A percentile compares a stretch with the other conserved stretches of the same genome.
Conservation (phyloP, 164 flowering plant species). For the Platanus orientalis region DNA sequence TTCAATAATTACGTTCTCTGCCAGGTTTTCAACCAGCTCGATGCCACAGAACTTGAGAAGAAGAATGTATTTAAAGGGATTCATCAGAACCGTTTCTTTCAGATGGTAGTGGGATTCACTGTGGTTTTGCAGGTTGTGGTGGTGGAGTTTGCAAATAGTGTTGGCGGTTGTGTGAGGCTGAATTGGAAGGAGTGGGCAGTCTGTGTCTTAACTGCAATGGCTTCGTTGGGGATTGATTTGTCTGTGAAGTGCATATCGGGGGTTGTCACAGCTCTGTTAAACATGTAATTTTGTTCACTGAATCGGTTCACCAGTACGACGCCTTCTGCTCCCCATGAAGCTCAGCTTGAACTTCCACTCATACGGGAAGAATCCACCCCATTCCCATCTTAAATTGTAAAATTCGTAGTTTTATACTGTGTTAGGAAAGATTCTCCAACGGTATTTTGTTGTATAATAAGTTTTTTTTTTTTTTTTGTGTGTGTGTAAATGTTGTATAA, state of each 20-base stretch:
- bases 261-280: no score
- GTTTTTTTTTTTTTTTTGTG: no score
- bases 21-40: conserved; percentile 18
- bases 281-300: not conserved
- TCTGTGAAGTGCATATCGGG: conserved; percentile 1
- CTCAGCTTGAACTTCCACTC: not conserved
- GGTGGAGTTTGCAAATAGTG: no score
- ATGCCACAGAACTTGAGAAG: conserved; percentile 10
- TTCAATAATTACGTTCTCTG: conserved; percentile 18
- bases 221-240: conserved; percentile 8
- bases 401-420: no score
- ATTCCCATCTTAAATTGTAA: no score
- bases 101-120: conserved; percentile 6
- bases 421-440: no score
- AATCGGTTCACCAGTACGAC: not conserved
- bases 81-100: not conserved
- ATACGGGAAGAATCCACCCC: no score
- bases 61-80: conserved; percentile 7
- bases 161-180: conserved; percentile 10
- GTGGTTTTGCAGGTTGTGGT: conserved; percentile 10
- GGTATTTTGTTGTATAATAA: no score
- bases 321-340: not conserved
- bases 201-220: conserved; percentile 14
- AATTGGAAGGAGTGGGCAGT: conserved; percentile 12
- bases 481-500: no score